Evolutionary conservation across 108 stramenopile genomes (phyloP).

Genomic region (Pseudonitzschia multiseries): DNA sequence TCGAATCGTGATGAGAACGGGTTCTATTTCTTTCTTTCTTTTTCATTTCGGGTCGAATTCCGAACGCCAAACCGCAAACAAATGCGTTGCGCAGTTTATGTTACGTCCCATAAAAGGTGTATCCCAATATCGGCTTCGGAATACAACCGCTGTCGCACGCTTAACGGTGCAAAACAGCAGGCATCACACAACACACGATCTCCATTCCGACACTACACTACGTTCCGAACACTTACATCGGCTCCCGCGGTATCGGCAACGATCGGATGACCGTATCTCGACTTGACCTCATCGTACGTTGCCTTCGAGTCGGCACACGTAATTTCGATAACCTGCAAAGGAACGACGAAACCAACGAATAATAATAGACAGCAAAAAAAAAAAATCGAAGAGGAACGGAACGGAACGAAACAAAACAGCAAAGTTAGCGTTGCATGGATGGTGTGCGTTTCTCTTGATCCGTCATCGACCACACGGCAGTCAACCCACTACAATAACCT

Average conservation of each 20-base stretch:
- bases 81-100: no score
- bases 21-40: not conserved
- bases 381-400: no score
- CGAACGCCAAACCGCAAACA: no score
- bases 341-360: not conserved
- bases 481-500: not conserved
- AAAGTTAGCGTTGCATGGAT: no score
- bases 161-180: no score
- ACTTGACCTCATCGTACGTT: constrained; percentile 33
- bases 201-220: no score
- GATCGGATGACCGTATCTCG: constrained; percentile 22
- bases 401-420: no score
- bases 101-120: no score
- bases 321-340: constrained; percentile 33
- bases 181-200: not conserved
- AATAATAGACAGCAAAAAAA: not conserved
- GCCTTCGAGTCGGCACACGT: constrained; percentile 33
- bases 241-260: constrained; percentile 37
- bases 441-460: no score
- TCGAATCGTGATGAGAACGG: constrained; percentile 5
- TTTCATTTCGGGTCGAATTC: not conserved
- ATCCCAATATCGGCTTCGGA: no score
- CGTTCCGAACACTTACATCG: constrained; percentile 24
- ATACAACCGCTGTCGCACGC: no score
- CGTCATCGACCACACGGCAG: no score